Conservation (phyloP, 1,139 yeast species). For the Yamadazyma kanchanaburiensis region DNA sequence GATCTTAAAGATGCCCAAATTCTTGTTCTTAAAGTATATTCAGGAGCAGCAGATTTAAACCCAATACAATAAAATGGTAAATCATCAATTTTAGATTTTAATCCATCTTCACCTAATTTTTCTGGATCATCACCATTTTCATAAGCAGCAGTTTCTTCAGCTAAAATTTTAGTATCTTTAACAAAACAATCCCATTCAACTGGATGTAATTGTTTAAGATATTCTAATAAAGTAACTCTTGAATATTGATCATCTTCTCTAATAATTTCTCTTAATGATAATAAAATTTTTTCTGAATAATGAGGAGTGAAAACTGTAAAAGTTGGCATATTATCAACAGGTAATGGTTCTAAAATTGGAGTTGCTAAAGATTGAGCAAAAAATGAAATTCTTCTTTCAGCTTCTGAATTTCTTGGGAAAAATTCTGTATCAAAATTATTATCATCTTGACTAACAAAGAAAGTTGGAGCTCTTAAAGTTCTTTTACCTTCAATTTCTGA, state of each 20-base stretch:
- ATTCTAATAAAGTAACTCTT: slow-evolving; percentile 92
- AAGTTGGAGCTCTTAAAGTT: slow-evolving; percentile 97
- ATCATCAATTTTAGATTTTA: slow-evolving; percentile 91
- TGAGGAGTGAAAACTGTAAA: slow-evolving; percentile 98
- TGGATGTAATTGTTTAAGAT: slow-evolving; percentile 95
- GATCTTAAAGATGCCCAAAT: slow-evolving; percentile 99
- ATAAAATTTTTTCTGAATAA: slow-evolving; percentile 92
- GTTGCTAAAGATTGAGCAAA: slow-evolving; percentile 98
- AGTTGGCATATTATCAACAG: slow-evolving; percentile 99
- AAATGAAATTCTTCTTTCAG: slow-evolving; percentile 98
- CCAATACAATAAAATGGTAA: slow-evolving; percentile 98
- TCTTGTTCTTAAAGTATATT: slow-evolving; percentile 95
- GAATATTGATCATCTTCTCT: slow-evolving; percentile 99
- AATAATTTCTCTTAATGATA: slow-evolving; percentile 93
- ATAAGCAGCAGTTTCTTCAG: slow-evolving; percentile 93
- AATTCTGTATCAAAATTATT: slow-evolving; percentile 92
- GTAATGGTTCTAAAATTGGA: slow-evolving; percentile 97
- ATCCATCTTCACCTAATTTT: slow-evolving; percentile 52
- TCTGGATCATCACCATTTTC: slow-evolving; percentile 71
- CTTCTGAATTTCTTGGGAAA: slow-evolving; percentile 95
- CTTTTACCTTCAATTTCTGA: slow-evolving; percentile 97
- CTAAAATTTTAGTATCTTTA: slow-evolving; percentile 95
- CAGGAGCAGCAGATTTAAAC: slow-evolving; percentile 99
- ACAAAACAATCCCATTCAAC: slow-evolving; percentile 99
- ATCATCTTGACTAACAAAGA: slow-evolving; percentile 97